These are phyloP conservation scores for Aureobasidium sp. DNA, from an alignment of 2,329 filamentous ascomycete species.

Conservation along the genomic window DNA sequence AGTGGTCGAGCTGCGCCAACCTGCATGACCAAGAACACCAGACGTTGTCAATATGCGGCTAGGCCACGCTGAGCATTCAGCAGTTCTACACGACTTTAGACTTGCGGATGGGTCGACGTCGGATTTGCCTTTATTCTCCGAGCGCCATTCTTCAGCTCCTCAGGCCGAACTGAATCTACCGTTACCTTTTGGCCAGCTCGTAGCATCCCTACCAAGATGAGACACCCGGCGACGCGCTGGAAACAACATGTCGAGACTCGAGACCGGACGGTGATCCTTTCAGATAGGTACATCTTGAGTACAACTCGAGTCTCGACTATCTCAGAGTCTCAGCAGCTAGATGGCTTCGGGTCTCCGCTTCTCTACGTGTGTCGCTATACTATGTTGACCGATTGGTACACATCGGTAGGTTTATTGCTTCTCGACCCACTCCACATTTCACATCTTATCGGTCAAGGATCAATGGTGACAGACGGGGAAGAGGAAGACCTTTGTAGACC, in stretches of 20 bases:
- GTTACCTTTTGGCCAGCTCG: not conserved
- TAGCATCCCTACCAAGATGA: not conserved
- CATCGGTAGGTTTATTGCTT: constrained; percentile 7
- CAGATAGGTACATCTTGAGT: not conserved
- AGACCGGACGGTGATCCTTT: not conserved
- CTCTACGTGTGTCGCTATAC: not conserved
- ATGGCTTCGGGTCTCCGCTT: not conserved
- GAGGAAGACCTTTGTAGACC: not conserved
- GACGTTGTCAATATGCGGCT: constrained; percentile 7
- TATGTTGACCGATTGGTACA: not conserved
- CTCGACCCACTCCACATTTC: not conserved
- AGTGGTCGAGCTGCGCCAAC: constrained; percentile 1
- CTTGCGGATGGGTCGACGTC: not conserved
- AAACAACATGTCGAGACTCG: not conserved
- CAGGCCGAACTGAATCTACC: not conserved
- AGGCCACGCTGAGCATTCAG: constrained; percentile 1
- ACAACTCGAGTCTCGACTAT: constrained; percentile 1
- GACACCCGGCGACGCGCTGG: not conserved
- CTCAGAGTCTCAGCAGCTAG: not conserved
- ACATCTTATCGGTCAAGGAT: constrained; percentile 5
- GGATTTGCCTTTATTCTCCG: constrained; percentile 12
- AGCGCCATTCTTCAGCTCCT: constrained; percentile 2
- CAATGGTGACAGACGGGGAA: not conserved
- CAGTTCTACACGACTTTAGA: constrained; percentile 3
- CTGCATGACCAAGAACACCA: constrained; percentile 6